phyloP scores from a whole-genome alignment of 768 basidiomycete genomes.

The Lactifluus subvellereus region DNA sequence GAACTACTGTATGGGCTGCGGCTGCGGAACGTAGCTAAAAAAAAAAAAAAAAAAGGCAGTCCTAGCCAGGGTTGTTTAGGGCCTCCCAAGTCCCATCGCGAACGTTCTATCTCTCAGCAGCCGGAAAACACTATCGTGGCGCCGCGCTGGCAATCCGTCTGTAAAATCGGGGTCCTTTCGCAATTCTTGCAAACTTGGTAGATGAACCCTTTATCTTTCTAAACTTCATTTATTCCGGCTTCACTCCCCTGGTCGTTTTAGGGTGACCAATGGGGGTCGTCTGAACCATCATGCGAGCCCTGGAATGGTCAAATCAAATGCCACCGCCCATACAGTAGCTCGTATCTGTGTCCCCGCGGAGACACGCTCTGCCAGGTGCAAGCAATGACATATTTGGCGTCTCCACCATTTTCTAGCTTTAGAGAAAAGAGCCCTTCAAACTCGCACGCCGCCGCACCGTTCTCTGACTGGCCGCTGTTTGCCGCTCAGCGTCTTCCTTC shows the following conservation, averaged over 20 bases:
- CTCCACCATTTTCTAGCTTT: background rate
- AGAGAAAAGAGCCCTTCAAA: background rate
- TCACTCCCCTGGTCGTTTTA: background rate
- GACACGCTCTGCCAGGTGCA: background rate
- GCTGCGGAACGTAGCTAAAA: background rate
- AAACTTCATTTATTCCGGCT: background rate
- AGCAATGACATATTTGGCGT: background rate
- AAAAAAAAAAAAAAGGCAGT: constrained; percentile 1
- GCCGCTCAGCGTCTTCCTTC: background rate
- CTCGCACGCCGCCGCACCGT: background rate
- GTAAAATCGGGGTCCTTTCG: background rate
- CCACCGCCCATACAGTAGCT: background rate
- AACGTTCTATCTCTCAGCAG: background rate
- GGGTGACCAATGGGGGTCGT: background rate
- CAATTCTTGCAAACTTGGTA: background rate
- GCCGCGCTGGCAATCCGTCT: background rate
- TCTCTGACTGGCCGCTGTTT: background rate
- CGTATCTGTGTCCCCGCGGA: background rate
- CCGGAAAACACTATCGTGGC: background rate
- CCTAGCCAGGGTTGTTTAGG: background rate
- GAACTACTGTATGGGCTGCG: background rate
- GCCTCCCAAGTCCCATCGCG: background rate
- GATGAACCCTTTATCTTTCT: background rate
- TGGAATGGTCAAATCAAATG: background rate
- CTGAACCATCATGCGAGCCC: background rate